These are phyloP conservation scores for Larix kaempferi DNA, from an alignment of 75 land plant genomes.

Conservation along the genomic window DNA sequence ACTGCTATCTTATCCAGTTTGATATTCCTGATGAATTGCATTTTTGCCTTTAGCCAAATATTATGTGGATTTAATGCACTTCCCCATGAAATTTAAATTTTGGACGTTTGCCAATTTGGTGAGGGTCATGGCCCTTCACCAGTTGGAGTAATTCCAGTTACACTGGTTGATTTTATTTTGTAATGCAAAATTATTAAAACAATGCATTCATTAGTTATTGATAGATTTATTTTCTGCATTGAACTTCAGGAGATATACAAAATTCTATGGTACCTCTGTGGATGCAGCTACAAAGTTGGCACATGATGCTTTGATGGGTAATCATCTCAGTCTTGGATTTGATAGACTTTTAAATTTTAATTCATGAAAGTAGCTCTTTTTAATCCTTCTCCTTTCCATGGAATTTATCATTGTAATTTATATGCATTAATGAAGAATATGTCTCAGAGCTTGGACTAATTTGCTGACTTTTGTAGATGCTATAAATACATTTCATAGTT, in stretches of 20 bases:
- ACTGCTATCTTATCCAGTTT: not conserved
- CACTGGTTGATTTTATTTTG: not conserved
- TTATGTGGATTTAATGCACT: not conserved
- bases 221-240: not conserved
- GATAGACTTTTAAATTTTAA: not conserved
- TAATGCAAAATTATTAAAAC: not conserved
- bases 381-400: not conserved
- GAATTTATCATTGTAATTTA: not conserved
- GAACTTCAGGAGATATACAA: constrained; percentile 85
- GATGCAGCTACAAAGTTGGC: constrained; percentile 67
- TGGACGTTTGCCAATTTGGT: not conserved
- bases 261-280: constrained; percentile 87
- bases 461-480: not conserved
- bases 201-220: not conserved
- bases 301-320: constrained; percentile 91
- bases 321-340: not conserved
- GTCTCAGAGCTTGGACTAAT: not conserved
- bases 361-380: not conserved
- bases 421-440: not conserved
- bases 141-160: not conserved
- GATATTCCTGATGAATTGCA: not conserved
- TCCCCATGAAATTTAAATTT: not conserved
- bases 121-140: not conserved
- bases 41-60: not conserved
- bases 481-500: not conserved